A percentile compares a stretch with the other conserved stretches of the same genome.
Evolutionary conservation across 306 rosid species (phyloP).

Genomic region (Prosopis cineraria): DNA sequence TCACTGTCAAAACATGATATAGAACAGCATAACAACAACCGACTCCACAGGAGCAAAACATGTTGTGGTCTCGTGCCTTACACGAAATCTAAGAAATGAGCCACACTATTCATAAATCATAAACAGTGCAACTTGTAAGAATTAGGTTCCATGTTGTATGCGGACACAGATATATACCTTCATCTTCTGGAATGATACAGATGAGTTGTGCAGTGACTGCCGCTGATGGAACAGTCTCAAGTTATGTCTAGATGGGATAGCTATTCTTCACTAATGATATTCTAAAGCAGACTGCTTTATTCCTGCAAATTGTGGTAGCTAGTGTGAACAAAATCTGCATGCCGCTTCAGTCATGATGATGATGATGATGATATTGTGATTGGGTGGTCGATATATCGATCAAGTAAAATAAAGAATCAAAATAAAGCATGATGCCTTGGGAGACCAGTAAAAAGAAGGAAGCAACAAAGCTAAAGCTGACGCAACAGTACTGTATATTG

Average conservation of each 20-base stretch:
- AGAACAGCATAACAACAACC: background rate
- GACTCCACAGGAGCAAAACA: too few species aligned
- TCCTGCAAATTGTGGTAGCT: constrained; percentile 17
- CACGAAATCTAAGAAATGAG: too few species aligned
- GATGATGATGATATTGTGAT: constrained; percentile 20
- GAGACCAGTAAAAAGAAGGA: constrained; percentile 41
- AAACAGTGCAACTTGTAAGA: too few species aligned
- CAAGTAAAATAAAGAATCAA: constrained; percentile 49
- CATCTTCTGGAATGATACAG: too few species aligned
- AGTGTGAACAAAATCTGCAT: constrained; percentile 21
- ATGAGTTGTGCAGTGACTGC: background rate
- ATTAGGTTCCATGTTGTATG: too few species aligned
- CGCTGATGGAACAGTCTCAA: background rate
- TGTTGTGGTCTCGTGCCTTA: too few species aligned
- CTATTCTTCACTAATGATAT: background rate
- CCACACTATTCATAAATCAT: too few species aligned
- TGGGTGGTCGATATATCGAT: constrained; percentile 18
- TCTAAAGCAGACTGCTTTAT: constrained; percentile 32
- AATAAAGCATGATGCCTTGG: constrained; percentile 47
- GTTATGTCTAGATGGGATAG: background rate
- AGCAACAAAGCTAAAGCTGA: constrained; percentile 33
- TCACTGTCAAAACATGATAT: too few species aligned
- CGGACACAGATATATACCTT: too few species aligned
- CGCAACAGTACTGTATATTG: constrained; percentile 38
- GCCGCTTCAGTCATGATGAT: background rate